A percentile compares a stretch with the other conserved stretches of the same genome.
phyloP scores from a whole-genome alignment of 225 moss, liverwort and hornwort genomes.

The Sphagnum contortum region DNA sequence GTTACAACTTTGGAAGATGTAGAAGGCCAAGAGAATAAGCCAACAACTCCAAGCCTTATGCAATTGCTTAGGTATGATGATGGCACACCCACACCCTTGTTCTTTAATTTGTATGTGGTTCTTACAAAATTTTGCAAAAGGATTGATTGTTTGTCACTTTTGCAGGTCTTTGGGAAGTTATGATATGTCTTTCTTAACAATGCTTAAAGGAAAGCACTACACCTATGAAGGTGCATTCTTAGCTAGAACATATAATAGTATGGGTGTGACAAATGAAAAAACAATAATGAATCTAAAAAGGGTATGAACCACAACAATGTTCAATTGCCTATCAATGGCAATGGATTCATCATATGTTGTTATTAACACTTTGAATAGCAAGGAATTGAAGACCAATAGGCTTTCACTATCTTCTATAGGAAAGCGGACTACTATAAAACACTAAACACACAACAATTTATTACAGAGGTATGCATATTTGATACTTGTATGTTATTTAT shows the following conservation, averaged over 20 bases:
- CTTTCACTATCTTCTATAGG: conserved; percentile 1
- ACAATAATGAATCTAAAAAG: conserved; percentile 8
- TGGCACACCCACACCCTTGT: neutral
- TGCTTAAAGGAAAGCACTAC: conserved; percentile 9
- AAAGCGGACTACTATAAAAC: neutral
- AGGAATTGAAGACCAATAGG: neutral
- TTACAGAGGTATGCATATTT: neutral
- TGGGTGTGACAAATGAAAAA: conserved; percentile 24
- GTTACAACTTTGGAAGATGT: conserved; percentile 27
- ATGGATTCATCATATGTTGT: conserved; percentile 9
- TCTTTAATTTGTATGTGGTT: neutral
- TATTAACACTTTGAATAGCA: neutral
- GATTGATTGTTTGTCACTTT: neutral
- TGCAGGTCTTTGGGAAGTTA: neutral
- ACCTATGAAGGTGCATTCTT: conserved; percentile 11
- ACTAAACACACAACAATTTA: neutral
- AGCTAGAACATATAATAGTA: conserved; percentile 8
- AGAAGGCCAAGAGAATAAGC: conserved; percentile 15
- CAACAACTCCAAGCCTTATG: conserved; percentile 8
- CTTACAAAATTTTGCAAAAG: neutral
- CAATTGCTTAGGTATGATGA: conserved; percentile 21
- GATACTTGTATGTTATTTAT: too few species aligned
- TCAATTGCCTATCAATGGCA: conserved; percentile 18
- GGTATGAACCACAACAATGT: conserved; percentile 4
- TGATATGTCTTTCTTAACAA: conserved; percentile 10